Evolutionary conservation across 805 yeast genomes (phyloP).

Genomic region (Metschnikowia noctiluminum): DNA sequence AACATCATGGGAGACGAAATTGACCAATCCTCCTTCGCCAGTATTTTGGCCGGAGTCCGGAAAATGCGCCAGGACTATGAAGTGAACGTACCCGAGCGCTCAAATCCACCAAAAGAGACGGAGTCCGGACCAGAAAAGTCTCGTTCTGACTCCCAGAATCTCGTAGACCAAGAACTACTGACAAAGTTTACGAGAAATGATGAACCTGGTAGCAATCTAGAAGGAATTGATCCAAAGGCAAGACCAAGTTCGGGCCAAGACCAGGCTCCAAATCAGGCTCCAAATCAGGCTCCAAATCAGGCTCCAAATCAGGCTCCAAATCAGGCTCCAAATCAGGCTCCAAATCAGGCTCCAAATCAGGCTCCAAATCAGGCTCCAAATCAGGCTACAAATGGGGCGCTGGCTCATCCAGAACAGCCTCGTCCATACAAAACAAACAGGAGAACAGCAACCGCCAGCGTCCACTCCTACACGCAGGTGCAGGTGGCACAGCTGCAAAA

Average conservation of each 20-base stretch:
- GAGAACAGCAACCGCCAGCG: constrained; percentile 8
- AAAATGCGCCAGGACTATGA: constrained; percentile 49
- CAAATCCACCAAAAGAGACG: neutral
- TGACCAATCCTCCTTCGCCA: constrained; percentile 66
- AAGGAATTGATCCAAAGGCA: neutral
- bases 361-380: neutral
- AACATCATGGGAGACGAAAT: constrained; percentile 13
- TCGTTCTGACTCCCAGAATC: no score
- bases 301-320: neutral
- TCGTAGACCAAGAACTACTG: no score
- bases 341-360: neutral
- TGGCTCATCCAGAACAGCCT: neutral
- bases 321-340: neutral
- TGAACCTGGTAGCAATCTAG: no score
- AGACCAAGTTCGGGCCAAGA: neutral
- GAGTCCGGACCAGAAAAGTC: no score
- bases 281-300: neutral
- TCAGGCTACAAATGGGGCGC: neutral
- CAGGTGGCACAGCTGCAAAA: constrained; percentile 64
- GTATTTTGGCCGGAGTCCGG: constrained; percentile 68
- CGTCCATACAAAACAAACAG: neutral
- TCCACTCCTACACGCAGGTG: constrained; percentile 29
- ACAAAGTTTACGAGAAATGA: no score
- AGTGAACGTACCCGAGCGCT: constrained; percentile 1
- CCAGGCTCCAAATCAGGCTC: neutral